Base-by-base conservation (phyloP, 169 alveolate species). In the Amoebophrya sp. region DNA sequence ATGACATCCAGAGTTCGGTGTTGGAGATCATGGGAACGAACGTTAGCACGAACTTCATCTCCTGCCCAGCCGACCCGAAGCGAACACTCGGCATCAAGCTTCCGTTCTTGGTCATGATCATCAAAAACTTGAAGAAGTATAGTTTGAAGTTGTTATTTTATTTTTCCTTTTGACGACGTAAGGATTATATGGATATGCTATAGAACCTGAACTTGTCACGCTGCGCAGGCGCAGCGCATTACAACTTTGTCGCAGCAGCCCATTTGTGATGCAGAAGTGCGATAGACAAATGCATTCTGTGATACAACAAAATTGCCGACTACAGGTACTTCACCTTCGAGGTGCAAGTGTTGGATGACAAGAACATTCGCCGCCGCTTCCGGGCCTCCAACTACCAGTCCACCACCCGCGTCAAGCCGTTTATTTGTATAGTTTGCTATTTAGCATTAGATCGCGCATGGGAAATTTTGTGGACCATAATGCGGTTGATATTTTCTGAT, bases 321-420 rank as follows among this genome's bases (percentile, higher is more conserved):
- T 97, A 97, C 94, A 97, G 97, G 96, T 97, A 97, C 93, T 98
- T 97, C 96, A 97, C 99, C 35, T 98, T 98, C 91, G 99, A 98
- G 95, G 99, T 98, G 54, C 97, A 97, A 95, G 98, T 98, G 40
- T 94, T 98, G 93, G 99, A 98, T 94, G 99, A 98, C 94, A 98
- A 97, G 96, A 97, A 97, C 91, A 98, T 97, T 39, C 97, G 99
- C 55, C 95, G 99, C 92, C 96, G 99, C 83, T 98, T 98, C 95
- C 95, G 99, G 93, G 99, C 99, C 29, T 97, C 99, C 33, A 98
- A 98, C 95, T 98, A 97, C 90, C 98, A 98, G 96, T 96, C 95
- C 40, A 97, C 98, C 41, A 97, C 98, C n/a, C 95, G 98, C 94
- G 99, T 98, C 66, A 97, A 97, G 95, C 99, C 99, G 38, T 98